These are phyloP conservation scores for Taphrina populina DNA, from an alignment of 1,139 yeast genomes.

Conservation along the genomic window DNA sequence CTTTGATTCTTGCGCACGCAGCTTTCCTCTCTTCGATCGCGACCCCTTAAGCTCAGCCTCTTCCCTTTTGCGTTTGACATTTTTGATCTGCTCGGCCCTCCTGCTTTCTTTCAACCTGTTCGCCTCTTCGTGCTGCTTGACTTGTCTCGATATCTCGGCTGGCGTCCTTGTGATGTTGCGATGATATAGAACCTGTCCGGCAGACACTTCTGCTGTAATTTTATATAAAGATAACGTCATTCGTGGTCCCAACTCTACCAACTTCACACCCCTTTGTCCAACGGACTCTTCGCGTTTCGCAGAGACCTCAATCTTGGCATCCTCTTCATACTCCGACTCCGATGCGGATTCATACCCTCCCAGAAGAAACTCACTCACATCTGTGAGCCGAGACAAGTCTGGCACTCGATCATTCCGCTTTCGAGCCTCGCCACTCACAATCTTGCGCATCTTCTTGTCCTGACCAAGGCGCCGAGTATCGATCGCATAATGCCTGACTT, in stretches of 20 bases:
- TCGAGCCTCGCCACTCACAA: constrained; percentile 50
- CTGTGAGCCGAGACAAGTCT: constrained; percentile 63
- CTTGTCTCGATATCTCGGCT: constrained; percentile 35
- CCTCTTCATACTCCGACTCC: constrained; percentile 90
- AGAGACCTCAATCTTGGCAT: constrained; percentile 57
- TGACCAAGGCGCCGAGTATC: constrained; percentile 85
- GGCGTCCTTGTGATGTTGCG: constrained; percentile 43
- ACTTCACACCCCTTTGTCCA: constrained; percentile 77
- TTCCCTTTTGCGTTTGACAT: constrained; percentile 33
- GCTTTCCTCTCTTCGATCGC: constrained; percentile 30
- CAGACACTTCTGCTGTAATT: constrained; percentile 86
- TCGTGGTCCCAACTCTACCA: constrained; percentile 93
- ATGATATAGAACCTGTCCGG: constrained; percentile 86
- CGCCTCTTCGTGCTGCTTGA: constrained; percentile 35
- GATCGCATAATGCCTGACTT: constrained; percentile 85
- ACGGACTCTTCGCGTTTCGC: constrained; percentile 25
- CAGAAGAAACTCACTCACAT: constrained; percentile 77
- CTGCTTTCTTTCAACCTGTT: constrained; percentile 32
- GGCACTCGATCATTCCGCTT: constrained; percentile 63
- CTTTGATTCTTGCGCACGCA: constrained; percentile 21
- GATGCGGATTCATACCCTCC: constrained; percentile 81
- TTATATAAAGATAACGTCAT: constrained; percentile 71
- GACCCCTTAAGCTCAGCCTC: constrained; percentile 23
- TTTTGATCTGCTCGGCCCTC: constrained; percentile 33
- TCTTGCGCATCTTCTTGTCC: constrained; percentile 72